Conservation (phyloP, 371 early-diverging fungal species). For the Lichtheimia corymbifera region DNA sequence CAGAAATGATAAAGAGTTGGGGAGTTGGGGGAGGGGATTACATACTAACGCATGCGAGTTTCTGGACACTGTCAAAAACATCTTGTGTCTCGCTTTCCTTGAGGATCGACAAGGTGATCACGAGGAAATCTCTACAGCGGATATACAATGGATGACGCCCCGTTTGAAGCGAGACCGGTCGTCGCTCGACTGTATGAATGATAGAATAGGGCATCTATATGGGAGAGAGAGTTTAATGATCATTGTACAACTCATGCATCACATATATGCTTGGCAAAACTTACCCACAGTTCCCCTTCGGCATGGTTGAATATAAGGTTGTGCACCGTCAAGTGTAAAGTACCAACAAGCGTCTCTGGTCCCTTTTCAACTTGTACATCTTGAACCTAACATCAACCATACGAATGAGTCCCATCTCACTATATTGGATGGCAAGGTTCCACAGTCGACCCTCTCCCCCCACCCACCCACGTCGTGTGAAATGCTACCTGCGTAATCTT, state of each 20-base stretch:
- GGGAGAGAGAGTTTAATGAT: not conserved
- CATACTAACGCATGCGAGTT: slow-evolving; percentile 65
- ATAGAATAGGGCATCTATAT: slow-evolving; percentile 82
- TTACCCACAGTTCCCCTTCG: slow-evolving; percentile 74
- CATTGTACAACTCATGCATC: slow-evolving; percentile 5
- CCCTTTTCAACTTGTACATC: slow-evolving; percentile 66
- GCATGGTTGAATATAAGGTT: slow-evolving; percentile 75
- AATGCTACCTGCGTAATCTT: slow-evolving; percentile 45
- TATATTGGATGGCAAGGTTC: too few relatives aligned
- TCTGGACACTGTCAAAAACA: slow-evolving; percentile 78
- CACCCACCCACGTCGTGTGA: too few relatives aligned
- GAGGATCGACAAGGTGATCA: slow-evolving; percentile 67
- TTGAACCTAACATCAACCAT: slow-evolving; percentile 47
- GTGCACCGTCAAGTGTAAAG: slow-evolving; percentile 77
- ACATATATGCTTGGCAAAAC: not conserved
- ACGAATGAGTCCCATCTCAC: too few relatives aligned
- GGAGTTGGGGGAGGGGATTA: not conserved
- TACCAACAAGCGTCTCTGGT: slow-evolving; percentile 58
- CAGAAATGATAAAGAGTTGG: not conserved
- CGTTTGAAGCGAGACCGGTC: slow-evolving; percentile 44
- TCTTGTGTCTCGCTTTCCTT: slow-evolving; percentile 76
- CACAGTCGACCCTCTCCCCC: too few relatives aligned
- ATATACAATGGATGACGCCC: slow-evolving; percentile 65
- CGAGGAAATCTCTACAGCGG: slow-evolving; percentile 81
- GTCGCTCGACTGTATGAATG: slow-evolving; percentile 80